phyloP scores from a whole-genome alignment of 495 filamentous ascomycete species.

The Aspergillus biplanus region DNA sequence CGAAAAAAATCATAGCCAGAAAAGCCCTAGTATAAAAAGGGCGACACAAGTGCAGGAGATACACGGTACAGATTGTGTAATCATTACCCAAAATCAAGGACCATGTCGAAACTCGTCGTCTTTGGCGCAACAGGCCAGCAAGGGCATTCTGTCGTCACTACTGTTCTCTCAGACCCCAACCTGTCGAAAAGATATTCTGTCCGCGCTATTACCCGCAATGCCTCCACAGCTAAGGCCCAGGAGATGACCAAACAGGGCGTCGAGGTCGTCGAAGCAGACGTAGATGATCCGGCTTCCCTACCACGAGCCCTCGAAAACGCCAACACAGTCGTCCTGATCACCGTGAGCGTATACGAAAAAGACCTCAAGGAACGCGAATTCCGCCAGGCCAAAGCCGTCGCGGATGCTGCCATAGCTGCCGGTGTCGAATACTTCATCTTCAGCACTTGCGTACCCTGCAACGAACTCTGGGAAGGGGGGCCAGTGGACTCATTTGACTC shows the following conservation, averaged over 20 bases:
- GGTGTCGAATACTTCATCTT: conserved; percentile 55
- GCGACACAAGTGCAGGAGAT: background rate
- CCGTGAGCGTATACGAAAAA: conserved; percentile 37
- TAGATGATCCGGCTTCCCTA: conserved; percentile 44
- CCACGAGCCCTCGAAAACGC: conserved; percentile 43
- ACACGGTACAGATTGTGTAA: background rate
- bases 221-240: conserved; percentile 33
- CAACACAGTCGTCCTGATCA: conserved; percentile 55
- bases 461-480: conserved; percentile 20
- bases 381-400: conserved; percentile 46
- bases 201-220: conserved; percentile 55
- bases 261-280: conserved; percentile 53
- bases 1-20: background rate
- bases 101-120: conserved; percentile 47
- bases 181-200: conserved; percentile 54
- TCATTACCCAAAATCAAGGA: background rate
- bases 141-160: conserved; percentile 59
- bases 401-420: conserved; percentile 47
- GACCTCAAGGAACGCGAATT: conserved; percentile 41
- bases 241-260: conserved; percentile 38
- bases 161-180: conserved; percentile 51
- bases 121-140: conserved; percentile 68
- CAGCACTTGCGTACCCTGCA: conserved; percentile 44
- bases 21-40: background rate
- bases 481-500: conserved; percentile 46